Evolutionary conservation across 2,329 filamentous ascomycete genomes (phyloP).

Genomic region (Blastomyces gilchristii): DNA sequence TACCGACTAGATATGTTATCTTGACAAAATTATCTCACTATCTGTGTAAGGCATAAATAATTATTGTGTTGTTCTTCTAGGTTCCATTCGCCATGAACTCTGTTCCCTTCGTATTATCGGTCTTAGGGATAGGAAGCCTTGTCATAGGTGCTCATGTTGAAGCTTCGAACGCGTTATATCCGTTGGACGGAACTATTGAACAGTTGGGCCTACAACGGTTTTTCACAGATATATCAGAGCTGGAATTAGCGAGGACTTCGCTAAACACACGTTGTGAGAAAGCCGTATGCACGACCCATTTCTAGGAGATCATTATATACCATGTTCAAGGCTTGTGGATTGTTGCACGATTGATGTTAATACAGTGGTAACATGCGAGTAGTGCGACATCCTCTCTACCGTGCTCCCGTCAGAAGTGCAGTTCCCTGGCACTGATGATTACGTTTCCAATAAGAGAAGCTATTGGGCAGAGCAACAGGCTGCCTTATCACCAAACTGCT

Average conservation of each 20-base stretch:
- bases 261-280: background rate
- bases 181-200: constrained; percentile 7
- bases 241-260: background rate
- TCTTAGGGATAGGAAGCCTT: background rate
- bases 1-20: background rate
- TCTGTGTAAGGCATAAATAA: background rate
- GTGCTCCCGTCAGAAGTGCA: constrained; percentile 7
- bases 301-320: background rate
- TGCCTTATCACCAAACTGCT: constrained; percentile 2
- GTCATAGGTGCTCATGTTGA: background rate
- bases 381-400: constrained; percentile 8
- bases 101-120: background rate
- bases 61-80: background rate
- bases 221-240: background rate
- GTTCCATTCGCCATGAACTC: background rate
- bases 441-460: constrained; percentile 7
- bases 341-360: background rate
- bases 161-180: constrained; percentile 3
- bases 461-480: constrained; percentile 4
- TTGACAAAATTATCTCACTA: background rate
- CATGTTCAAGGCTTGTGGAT: background rate
- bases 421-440: constrained; percentile 5
- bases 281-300: background rate
- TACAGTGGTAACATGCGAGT: background rate
- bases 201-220: constrained; percentile 4